Base-by-base conservation (phyloP, 805 yeast genomes). In the Teunomyces aglyptinius region DNA sequence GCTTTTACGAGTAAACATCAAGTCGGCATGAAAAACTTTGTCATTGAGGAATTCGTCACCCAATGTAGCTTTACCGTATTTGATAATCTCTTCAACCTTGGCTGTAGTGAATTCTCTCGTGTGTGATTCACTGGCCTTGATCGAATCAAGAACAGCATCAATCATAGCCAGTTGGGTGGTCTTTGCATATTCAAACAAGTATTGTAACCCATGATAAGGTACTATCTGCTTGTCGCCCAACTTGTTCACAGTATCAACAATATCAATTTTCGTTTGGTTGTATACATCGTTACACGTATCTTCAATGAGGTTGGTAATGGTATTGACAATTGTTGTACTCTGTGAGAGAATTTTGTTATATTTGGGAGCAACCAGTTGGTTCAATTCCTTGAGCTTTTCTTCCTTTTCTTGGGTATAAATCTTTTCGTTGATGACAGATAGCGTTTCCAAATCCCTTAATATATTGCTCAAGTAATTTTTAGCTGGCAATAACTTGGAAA, bases 401-500 rank as follows among this genome's bases (percentile, higher is more conserved):
- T 73, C 73, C 43, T 75, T 76, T 47, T 82, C 87, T 20, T 70
- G 65, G 11, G 65, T 54, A 52, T 82, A 78, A 11, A 78, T 67
- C n/a, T 73, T 64, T 43, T 81, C 75, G 60, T 91, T 94, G n/a
- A 79, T 66, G 7, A 73, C 66, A 0, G 95, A 76, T 16, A 94
- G 70, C 1, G 69, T 65, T 42, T 70, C 69, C 34, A 92, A 58
- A 58, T 94, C 99, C 18, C 64, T 63, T 35, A 87, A 75, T 10
- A 91, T 60, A 56, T 90, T 92, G 15, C 75, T 50, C 24, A 92
- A 67, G 56, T 86, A 94, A n/a, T 85, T 91, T 59, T 90, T 89
- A 0, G 97, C 98, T 0, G 99, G 99, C 29, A 89, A 77, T 11
- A 94, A 71, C 61, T 94, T 94, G 0, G 98, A 90, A 8, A 86